A percentile compares a stretch with the other conserved stretches of the same genome.
Conservation (phyloP, 352 stramenopile species). For the Globisporangium abappressorium region DNA sequence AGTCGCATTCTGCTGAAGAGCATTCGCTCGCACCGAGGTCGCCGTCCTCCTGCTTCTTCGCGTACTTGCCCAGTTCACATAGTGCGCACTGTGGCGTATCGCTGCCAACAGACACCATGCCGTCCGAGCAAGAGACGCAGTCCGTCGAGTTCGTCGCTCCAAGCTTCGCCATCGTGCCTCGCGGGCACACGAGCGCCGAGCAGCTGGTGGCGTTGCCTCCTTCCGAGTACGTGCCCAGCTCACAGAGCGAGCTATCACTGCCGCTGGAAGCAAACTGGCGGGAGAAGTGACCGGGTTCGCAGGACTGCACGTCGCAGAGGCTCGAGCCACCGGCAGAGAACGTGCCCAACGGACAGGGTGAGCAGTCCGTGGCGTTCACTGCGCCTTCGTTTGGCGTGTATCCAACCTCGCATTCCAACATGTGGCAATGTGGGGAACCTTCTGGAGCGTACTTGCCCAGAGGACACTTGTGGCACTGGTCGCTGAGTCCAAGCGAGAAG, state of each 20-base stretch:
- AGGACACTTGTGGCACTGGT: constrained; percentile 38
- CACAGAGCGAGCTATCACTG: constrained; percentile 35
- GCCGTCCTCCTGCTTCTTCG: constrained; percentile 9
- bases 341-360: constrained; percentile 27
- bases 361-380: constrained; percentile 37
- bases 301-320: constrained; percentile 25
- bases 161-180: constrained; percentile 27
- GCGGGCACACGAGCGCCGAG: constrained; percentile 21
- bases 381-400: constrained; percentile 25
- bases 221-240: constrained; percentile 31
- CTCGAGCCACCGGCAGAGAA: constrained; percentile 29
- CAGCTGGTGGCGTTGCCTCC: constrained; percentile 29
- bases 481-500: constrained; percentile 29
- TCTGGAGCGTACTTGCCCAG: constrained; percentile 27
- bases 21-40: constrained; percentile 32
- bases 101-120: constrained; percentile 30
- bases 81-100: constrained; percentile 19
- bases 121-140: constrained; percentile 27
- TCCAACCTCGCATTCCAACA: constrained; percentile 29
- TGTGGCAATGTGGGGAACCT: constrained; percentile 25
- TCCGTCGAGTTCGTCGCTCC: constrained; percentile 28
- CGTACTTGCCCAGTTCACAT: constrained; percentile 28
- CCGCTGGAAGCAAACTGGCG: constrained; percentile 22
- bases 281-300: constrained; percentile 25
- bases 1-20: constrained; percentile 17